These are phyloP conservation scores for Rhizomucor miehei DNA, from an alignment of 371 early-diverging fungal genomes.

Conservation along the genomic window DNA sequence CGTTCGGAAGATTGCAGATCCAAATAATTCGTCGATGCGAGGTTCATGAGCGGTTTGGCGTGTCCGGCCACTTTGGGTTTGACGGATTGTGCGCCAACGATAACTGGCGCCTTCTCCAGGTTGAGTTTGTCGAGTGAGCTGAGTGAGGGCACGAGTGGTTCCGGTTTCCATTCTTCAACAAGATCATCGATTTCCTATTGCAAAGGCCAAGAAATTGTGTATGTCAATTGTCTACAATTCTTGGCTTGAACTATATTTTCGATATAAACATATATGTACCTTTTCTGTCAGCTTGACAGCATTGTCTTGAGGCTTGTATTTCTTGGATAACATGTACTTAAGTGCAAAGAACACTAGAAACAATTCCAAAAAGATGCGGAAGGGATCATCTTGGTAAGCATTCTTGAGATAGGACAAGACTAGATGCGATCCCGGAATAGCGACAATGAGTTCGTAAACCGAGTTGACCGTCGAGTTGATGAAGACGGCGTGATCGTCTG, in stretches of 20 bases:
- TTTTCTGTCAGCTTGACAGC: conserved; percentile 83
- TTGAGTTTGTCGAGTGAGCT: conserved; percentile 72
- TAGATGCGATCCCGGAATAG: conserved; percentile 78
- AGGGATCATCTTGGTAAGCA: conserved; percentile 96
- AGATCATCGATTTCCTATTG: conserved; percentile 90
- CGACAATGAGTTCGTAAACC: conserved; percentile 32
- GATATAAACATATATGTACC: conserved; percentile 34
- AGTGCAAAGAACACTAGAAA: conserved; percentile 86
- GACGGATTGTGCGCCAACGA: conserved; percentile 65
- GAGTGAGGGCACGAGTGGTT: conserved; percentile 86
- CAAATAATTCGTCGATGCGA: conserved; percentile 87
- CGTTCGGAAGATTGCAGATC: conserved; percentile 75
- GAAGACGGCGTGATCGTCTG: conserved; percentile 34
- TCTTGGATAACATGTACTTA: conserved; percentile 84
- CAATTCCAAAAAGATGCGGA: conserved; percentile 86
- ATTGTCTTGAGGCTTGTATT: conserved; percentile 81
- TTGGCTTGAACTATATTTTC: neutral
- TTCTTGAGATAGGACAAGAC: conserved; percentile 82
- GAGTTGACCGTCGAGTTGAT: conserved; percentile 46
- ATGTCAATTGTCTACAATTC: neutral
- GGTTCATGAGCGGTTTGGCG: conserved; percentile 70
- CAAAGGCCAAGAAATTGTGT: no score
- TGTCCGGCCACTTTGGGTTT: conserved; percentile 55
- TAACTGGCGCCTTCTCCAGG: conserved; percentile 76
- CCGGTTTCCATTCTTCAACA: conserved; percentile 95